Evolutionary conservation across 768 basidiomycete species (phyloP), one percentile per base, ranked within the genome.

Genomic region (Neoboletus magnificus): DNA sequence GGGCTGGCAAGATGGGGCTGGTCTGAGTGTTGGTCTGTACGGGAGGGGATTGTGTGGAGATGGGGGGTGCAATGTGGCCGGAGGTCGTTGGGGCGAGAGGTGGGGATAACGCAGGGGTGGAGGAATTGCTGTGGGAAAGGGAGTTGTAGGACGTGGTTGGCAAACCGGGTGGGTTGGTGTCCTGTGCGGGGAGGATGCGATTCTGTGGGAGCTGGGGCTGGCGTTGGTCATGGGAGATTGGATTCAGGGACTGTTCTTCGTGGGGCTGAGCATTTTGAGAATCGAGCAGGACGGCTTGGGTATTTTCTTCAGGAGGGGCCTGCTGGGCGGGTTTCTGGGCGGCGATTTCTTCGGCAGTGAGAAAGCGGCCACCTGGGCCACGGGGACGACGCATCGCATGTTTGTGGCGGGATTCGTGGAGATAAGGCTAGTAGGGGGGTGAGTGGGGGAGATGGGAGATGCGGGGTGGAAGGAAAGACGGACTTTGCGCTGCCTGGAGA

Each of bases 321-420:
- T 68, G 66, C 48, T 73, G 71, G 2, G 59, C 23, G 13, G 77
- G 73, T 61, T 88, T 88, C 67, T 91, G 88, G 1, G 90, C 88
- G 0, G 91, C 90, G 46, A 95, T 94, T 73, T 98, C 95, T 20
- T 94, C 93, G 48, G 94, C 92, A 9, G 95, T 98, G 65, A 98
- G 85, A 76, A 99, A 99, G 41, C 97, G 86, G 23, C 97, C 97
- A 12, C 97, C 97, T 23, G 97, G 96, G 5, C 97, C 97, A 53
- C 97, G 82, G 16, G 97, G 97, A 20, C 97, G 85, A 43, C 94
- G 87, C 89, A 98, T 95, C 32, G 97, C 97, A 74, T 99, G 97
- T 62, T 93, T 91, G 77, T 99, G 97, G 43, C 97, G 86, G 9
- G 93, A 96, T 69, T 99, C 97, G 61, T 99, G 97, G 30, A 98